A percentile compares a stretch with the other conserved stretches of the same genome.
phyloP scores from a whole-genome alignment of 2,329 filamentous ascomycete genomes.

The Alternaria triticimaculans region DNA sequence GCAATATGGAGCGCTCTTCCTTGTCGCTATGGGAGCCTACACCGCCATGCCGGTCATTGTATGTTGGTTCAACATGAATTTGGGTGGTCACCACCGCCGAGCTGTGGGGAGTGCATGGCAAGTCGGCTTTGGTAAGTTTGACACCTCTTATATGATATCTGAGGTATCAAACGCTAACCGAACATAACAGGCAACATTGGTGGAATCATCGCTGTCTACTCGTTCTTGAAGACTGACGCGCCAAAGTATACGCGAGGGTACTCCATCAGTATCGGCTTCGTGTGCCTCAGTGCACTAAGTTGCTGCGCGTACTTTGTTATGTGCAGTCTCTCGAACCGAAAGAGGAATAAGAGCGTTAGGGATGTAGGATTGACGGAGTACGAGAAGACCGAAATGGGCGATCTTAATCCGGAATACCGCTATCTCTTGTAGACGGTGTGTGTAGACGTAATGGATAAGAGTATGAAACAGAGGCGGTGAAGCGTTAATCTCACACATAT shows the following conservation, averaged over 20 bases:
- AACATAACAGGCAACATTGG: constrained; percentile 55
- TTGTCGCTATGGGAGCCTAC: constrained; percentile 81
- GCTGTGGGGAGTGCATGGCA: constrained; percentile 59
- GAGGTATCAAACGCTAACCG: not conserved
- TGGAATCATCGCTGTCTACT: constrained; percentile 60
- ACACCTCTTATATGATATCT: not conserved
- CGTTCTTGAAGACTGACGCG: constrained; percentile 64
- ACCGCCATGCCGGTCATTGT: constrained; percentile 85
- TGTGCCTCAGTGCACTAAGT: constrained; percentile 68
- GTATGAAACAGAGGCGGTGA: not conserved
- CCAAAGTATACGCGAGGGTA: constrained; percentile 76
- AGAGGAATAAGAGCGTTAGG: constrained; percentile 57
- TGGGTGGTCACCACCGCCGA: constrained; percentile 59
- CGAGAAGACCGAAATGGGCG: constrained; percentile 67
- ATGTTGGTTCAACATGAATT: constrained; percentile 64
- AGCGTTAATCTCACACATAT: not conserved
- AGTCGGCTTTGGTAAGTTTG: constrained; percentile 39
- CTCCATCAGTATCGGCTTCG: constrained; percentile 77
- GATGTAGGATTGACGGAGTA: constrained; percentile 64
- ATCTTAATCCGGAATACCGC: constrained; percentile 66
- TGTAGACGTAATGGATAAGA: not conserved
- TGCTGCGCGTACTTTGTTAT: constrained; percentile 67
- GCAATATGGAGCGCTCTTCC: constrained; percentile 81
- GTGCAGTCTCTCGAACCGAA: constrained; percentile 67
- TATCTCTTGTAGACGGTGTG: constrained; percentile 59